Evolutionary conservation across 495 filamentous ascomycete genomes (phyloP).

Genomic region (Baudoinia panamericana): DNA sequence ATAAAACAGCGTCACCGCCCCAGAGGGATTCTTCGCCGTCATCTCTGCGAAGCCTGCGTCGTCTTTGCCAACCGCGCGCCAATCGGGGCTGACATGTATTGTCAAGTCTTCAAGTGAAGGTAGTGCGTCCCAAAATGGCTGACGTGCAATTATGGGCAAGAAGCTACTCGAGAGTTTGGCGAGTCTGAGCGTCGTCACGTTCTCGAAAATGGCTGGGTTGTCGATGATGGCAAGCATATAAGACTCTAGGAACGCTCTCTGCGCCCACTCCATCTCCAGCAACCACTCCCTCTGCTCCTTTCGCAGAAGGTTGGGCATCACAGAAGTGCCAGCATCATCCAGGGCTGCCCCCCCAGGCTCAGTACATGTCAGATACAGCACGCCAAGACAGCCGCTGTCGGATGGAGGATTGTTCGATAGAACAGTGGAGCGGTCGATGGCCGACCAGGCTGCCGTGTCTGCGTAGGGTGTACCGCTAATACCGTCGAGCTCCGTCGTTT

Average conservation of each 20-base stretch:
- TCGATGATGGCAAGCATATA: conserved; percentile 42
- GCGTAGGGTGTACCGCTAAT: conserved; percentile 4
- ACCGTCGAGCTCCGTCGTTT: conserved; percentile 2
- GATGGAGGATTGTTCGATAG: neutral
- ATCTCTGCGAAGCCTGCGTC: conserved; percentile 30
- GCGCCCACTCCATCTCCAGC: conserved; percentile 44
- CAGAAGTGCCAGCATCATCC: neutral
- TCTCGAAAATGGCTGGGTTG: conserved; percentile 31
- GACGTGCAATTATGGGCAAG: conserved; percentile 31
- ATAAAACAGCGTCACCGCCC: conserved; percentile 33
- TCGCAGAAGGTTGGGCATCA: conserved; percentile 33
- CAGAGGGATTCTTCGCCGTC: conserved; percentile 30
- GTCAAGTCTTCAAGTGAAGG: conserved; percentile 33
- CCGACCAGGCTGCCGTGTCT: conserved; percentile 9
- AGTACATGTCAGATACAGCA: neutral
- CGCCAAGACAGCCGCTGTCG: neutral
- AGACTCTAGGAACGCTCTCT: conserved; percentile 43
- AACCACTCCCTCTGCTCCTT: conserved; percentile 45
- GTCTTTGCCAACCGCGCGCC: conserved; percentile 35
- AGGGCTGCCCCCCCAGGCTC: neutral
- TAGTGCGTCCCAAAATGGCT: conserved; percentile 41
- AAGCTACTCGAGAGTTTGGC: conserved; percentile 40
- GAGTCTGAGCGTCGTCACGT: conserved; percentile 37
- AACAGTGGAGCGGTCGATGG: neutral
- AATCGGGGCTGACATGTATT: conserved; percentile 41